Percentiles rank a stretch among this genome's conserved stretches.
These are phyloP conservation scores for Epichloe bromicola DNA, from an alignment of 2,329 filamentous ascomycete genomes.

Conservation along the genomic window DNA sequence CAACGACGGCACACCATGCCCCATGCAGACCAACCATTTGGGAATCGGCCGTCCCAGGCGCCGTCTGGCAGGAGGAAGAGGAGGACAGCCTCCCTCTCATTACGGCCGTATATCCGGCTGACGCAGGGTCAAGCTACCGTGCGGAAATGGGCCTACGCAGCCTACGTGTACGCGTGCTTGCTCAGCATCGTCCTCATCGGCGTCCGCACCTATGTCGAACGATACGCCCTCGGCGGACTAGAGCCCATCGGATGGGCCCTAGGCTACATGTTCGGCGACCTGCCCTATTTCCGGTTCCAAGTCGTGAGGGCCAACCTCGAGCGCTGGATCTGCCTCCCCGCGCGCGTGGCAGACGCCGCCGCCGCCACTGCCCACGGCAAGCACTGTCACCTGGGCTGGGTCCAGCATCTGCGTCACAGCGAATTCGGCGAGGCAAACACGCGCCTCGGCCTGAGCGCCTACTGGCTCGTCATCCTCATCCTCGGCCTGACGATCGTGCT, in stretches of 20 bases:
- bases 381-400: constrained; percentile 42
- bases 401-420: constrained; percentile 49
- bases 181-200: constrained; percentile 53
- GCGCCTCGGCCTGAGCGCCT: constrained; percentile 61
- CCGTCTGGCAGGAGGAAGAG: constrained; percentile 54
- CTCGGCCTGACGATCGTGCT: constrained; percentile 64
- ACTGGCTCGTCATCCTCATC: constrained; percentile 59
- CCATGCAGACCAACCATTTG: constrained; percentile 20
- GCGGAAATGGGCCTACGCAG: constrained; percentile 74
- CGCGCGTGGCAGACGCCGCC: constrained; percentile 17
- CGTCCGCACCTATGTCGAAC: constrained; percentile 56
- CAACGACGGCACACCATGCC: constrained; percentile 43
- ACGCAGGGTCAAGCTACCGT: constrained; percentile 64
- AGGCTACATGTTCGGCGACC: constrained; percentile 75
- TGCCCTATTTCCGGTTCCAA: constrained; percentile 57
- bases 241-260: constrained; percentile 91
- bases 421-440: constrained; percentile 66
- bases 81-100: constrained; percentile 46
- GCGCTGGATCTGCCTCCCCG: constrained; percentile 62
- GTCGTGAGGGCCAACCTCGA: constrained; percentile 57
- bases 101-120: constrained; percentile 65
- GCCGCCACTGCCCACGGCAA: constrained; percentile 11
- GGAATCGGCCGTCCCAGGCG: constrained; percentile 36
- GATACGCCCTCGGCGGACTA: constrained; percentile 51
- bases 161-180: constrained; percentile 61